Percentiles rank a stretch among this genome's conserved stretches.
Conservation (phyloP, 148 eudicot species). For the Tetragonia tetragonoides region DNA sequence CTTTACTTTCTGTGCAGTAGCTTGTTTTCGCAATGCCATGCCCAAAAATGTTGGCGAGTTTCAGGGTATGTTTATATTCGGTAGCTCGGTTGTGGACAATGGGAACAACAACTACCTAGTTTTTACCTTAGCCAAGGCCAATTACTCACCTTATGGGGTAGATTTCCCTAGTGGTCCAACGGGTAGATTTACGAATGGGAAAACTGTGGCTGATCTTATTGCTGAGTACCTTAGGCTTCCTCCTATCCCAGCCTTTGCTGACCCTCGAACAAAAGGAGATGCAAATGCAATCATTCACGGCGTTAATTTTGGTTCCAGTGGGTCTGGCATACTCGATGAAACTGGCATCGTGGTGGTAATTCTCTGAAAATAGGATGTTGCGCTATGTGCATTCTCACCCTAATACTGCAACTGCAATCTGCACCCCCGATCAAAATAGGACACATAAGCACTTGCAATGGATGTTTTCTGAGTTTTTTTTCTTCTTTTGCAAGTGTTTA, state of each 20-base stretch:
- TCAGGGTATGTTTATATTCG: constrained; percentile 38
- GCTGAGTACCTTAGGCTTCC: constrained; percentile 27
- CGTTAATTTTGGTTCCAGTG: constrained; percentile 42
- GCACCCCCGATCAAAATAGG: too few relatives aligned
- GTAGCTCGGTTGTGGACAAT: constrained; percentile 38
- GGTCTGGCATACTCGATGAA: constrained; percentile 36
- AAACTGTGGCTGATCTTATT: constrained; percentile 32
- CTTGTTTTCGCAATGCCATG: constrained; percentile 6
- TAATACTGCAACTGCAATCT: too few relatives aligned
- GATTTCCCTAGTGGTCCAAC: constrained; percentile 25
- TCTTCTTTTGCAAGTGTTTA: too few relatives aligned
- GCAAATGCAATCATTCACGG: constrained; percentile 25
- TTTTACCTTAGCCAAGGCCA: constrained; percentile 18
- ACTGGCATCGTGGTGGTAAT: constrained; percentile 33
- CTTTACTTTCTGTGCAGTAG: not conserved
- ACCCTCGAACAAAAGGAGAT: constrained; percentile 16
- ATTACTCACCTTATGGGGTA: constrained; percentile 37
- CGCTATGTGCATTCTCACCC: too few relatives aligned
- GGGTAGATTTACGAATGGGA: constrained; percentile 36
- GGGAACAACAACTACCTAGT: constrained; percentile 36
- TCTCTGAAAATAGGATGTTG: not conserved
- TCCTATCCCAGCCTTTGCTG: constrained; percentile 25
- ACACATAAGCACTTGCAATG: too few relatives aligned
- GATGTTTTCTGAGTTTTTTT: too few relatives aligned
- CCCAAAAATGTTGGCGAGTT: constrained; percentile 6